These are phyloP conservation scores for Chalciporus piperatoides DNA, from an alignment of 1,284 basidiomycete genomes.

Conservation along the genomic window DNA sequence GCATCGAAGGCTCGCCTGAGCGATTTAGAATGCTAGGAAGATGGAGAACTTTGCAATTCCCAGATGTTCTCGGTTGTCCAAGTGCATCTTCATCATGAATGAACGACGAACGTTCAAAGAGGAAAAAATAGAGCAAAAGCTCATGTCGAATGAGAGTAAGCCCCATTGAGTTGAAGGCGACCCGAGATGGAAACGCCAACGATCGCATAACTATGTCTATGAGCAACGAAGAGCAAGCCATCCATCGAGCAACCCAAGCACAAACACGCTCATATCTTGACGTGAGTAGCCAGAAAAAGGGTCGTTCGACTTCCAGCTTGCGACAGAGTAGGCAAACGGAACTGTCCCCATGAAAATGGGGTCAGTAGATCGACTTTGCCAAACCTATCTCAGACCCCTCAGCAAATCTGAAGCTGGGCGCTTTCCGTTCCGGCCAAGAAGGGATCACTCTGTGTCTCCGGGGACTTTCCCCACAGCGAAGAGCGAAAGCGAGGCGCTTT, in stretches of 20 bases:
- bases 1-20: too few relatives aligned
- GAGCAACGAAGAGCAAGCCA: slow-evolving; percentile 61
- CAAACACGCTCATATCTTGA: slow-evolving; percentile 73
- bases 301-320: slow-evolving; percentile 35
- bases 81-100: not conserved
- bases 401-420: slow-evolving; percentile 62
- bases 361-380: slow-evolving; percentile 44
- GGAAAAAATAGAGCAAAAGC: slow-evolving; percentile 46
- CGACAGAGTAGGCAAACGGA: slow-evolving; percentile 56
- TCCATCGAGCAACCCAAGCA: slow-evolving; percentile 40
- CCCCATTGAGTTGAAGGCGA: slow-evolving; percentile 78
- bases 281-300: slow-evolving; percentile 43
- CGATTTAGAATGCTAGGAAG: too few relatives aligned
- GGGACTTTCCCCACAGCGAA: slow-evolving; percentile 89
- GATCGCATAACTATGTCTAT: slow-evolving; percentile 86
- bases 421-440: slow-evolving; percentile 62
- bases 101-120: slow-evolving; percentile 48
- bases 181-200: slow-evolving; percentile 37
- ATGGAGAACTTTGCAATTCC: too few relatives aligned
- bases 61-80: too few relatives aligned
- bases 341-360: slow-evolving; percentile 20
- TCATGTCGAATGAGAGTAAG: slow-evolving; percentile 74
- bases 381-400: slow-evolving; percentile 46
- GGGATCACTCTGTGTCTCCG: slow-evolving; percentile 70
- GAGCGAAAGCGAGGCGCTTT: slow-evolving; percentile 42